Percentiles rank a stretch among this genome's conserved stretches.
Conservation (phyloP, 1,284 basidiomycete genomes). For the Pseudozyma sp. region DNA sequence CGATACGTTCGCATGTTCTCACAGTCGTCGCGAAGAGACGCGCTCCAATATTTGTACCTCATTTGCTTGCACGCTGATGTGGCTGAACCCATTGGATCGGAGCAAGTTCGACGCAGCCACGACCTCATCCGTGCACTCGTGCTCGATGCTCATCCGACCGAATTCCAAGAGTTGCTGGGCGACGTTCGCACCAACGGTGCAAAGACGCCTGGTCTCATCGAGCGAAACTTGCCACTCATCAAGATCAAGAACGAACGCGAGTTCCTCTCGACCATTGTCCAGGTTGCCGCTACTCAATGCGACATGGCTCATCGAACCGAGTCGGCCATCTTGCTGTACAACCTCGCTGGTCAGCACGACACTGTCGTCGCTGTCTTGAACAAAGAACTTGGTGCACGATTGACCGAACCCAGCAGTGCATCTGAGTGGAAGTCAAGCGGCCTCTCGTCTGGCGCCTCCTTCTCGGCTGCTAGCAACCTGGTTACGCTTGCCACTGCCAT, state of each 20-base stretch:
- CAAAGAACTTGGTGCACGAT: slow-evolving; percentile 82
- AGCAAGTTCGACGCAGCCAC: slow-evolving; percentile 86
- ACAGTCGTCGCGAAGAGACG: slow-evolving; percentile 89
- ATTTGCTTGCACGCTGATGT: slow-evolving; percentile 82
- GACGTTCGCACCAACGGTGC: slow-evolving; percentile 89
- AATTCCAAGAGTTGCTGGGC: slow-evolving; percentile 87
- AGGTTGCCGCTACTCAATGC: slow-evolving; percentile 81
- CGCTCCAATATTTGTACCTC: slow-evolving; percentile 94
- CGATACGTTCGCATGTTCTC: slow-evolving; percentile 92
- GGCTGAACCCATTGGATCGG: slow-evolving; percentile 75
- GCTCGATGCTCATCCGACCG: slow-evolving; percentile 78
- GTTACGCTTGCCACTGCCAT: slow-evolving; percentile 85
- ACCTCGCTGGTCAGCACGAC: slow-evolving; percentile 90
- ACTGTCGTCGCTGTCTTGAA: slow-evolving; percentile 90
- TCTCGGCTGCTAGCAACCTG: slow-evolving; percentile 78
- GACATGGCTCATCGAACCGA: slow-evolving; percentile 78
- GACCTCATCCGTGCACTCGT: slow-evolving; percentile 89
- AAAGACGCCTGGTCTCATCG: slow-evolving; percentile 86
- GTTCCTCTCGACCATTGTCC: slow-evolving; percentile 85
- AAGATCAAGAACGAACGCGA: slow-evolving; percentile 78
- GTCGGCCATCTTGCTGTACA: slow-evolving; percentile 95
- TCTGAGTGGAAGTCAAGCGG: slow-evolving; percentile 43
- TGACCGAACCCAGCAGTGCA: slow-evolving; percentile 58
- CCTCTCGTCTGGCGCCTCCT: slow-evolving; percentile 62
- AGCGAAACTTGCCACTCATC: slow-evolving; percentile 82